Conservation (phyloP, 805 yeast species). For the Kodamaea kaohsiungensis region DNA sequence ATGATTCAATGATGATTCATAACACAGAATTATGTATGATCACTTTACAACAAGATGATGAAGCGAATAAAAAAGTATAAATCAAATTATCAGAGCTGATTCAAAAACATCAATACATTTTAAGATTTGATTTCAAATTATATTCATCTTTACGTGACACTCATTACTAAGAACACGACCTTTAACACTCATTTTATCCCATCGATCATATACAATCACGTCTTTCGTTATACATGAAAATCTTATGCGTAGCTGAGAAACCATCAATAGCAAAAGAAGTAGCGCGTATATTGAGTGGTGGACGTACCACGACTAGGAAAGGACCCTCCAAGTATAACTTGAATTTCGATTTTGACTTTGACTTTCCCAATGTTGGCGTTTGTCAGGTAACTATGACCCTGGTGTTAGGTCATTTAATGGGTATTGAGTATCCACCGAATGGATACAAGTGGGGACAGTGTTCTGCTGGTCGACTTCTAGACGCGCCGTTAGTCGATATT, state of each 20-base stretch:
- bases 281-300: slow-evolving; percentile 74
- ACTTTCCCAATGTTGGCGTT: slow-evolving; percentile 60
- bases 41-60: too few species aligned
- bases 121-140: not conserved
- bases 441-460: slow-evolving; percentile 67
- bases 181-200: not conserved
- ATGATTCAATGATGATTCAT: too few species aligned
- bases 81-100: not conserved
- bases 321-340: slow-evolving; percentile 63
- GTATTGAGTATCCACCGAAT: slow-evolving; percentile 58
- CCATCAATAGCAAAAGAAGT: slow-evolving; percentile 92
- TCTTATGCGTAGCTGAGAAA: slow-evolving; percentile 96
- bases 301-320: slow-evolving; percentile 48
- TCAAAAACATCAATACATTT: not conserved
- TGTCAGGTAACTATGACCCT: slow-evolving; percentile 90
- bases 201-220: not conserved
- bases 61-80: not conserved
- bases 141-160: not conserved
- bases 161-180: not conserved
- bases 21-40: too few species aligned
- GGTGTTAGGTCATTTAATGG: slow-evolving; percentile 82
- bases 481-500: slow-evolving; percentile 59
- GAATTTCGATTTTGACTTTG: slow-evolving; percentile 75
- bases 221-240: slow-evolving; percentile 48
- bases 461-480: slow-evolving; percentile 64